Conservation (phyloP, 148 eudicot genomes). For the Drosera capensis region DNA sequence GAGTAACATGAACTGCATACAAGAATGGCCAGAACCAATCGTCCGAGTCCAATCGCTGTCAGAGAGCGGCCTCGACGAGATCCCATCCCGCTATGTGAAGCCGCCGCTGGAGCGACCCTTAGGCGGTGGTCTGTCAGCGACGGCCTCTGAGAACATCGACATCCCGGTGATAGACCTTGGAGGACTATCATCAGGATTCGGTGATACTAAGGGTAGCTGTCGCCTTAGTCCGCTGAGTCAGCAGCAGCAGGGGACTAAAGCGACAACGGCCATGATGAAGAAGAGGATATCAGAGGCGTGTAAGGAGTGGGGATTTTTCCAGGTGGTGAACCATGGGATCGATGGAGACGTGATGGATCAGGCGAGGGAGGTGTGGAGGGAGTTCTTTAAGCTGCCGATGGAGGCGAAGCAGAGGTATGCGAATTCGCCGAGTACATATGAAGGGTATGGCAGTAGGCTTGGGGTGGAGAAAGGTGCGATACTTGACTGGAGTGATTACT, state of each 20-base stretch:
- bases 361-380: conserved; percentile 50
- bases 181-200: no score
- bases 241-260: no score
- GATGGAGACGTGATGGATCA: conserved; percentile 44
- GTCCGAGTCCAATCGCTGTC: conserved; percentile 73
- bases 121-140: background rate
- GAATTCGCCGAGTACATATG: conserved; percentile 60
- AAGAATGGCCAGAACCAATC: conserved; percentile 75
- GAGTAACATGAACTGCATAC: conserved; percentile 26
- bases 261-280: conserved; percentile 11
- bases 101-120: conserved; percentile 42
- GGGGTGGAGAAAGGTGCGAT: conserved; percentile 78
- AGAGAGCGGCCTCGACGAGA: conserved; percentile 24
- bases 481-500: conserved; percentile 97
- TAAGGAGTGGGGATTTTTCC: conserved; percentile 76
- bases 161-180: conserved; percentile 62
- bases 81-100: conserved; percentile 53
- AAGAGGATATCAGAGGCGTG: conserved; percentile 32
- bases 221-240: no score
- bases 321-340: conserved; percentile 67
- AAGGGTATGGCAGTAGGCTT: conserved; percentile 85
- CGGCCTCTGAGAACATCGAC: conserved; percentile 15
- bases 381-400: conserved; percentile 79
- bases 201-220: no score
- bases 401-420: conserved; percentile 53